Evolutionary conservation across 306 rosid species (phyloP), one percentile per base, ranked within the genome.

Genomic region (Cyamopsis tetragonoloba): DNA sequence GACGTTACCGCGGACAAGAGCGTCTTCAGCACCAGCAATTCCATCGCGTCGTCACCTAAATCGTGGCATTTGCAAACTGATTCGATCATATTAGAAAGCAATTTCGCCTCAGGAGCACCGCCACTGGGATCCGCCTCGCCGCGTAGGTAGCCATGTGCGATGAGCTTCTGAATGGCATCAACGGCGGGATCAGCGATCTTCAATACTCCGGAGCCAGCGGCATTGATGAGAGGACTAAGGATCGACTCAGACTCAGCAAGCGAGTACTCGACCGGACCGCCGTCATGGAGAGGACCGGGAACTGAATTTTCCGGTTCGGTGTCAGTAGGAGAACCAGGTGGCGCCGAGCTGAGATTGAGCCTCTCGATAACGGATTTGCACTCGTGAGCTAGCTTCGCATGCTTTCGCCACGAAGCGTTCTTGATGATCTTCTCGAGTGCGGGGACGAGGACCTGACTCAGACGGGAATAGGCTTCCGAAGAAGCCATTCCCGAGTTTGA

Each of bases 381-480:
- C 77, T 95, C 92, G 66, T 79, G 86, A 34, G 89, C 92, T 71
- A 95, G 93, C 81, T 80, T 95, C 48, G 92, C 86, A 57, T 95
- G 97, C 82, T 95, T 95, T 17, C 95, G 84, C 99, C 99, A 95
- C 1, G 99, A 95, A 46, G 95, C 96, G 80, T 90, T 90, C 72
- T 88, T 95, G 41, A 90, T 42, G 75, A 95, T 90, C 71, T 85
- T 87, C 63, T 95, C 97, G 23, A 95, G 95, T 59, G 99, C 92
- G 44, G 99, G 99, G 19, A 85, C 70, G 24, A 95, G 48, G 39
- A 83, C 89, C 95, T 77, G 89, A 77, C 83, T 85, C 74, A 95
- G 84, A 67, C 99, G 99, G 97, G 99, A 95, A 90, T 83, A 86
- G 88, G 90, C 97, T 95, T 88, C 99, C 95, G 87, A 63, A 74